Evolutionary conservation across 192 early-diverging fungal species (phyloP), one percentile per base, ranked within the genome.

Genomic region (Obelidium mucronatum): DNA sequence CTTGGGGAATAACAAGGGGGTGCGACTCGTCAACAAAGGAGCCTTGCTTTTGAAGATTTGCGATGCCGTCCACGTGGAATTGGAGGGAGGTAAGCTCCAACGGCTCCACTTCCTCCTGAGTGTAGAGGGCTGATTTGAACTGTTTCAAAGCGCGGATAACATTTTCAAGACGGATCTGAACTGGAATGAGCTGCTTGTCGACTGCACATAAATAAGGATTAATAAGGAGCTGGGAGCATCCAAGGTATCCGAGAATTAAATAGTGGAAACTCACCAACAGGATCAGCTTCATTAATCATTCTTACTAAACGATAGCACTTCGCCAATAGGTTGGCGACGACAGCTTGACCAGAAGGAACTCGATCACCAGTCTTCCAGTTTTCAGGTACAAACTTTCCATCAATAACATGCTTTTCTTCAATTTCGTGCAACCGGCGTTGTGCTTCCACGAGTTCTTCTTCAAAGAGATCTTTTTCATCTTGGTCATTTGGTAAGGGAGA

Each of bases 301-400:
- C 77, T 31, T 30, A 78, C 73, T 15, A 78, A 58, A 33, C 75
- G 39, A 54, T 79, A 81, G 40, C 60, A 61, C 53, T 74, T 65
- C 5, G 60, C 65, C 0, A 81, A 30, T 39, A 81, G 56, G 56
- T 67, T 75, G 40, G 64, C 73, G 3, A 81, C 63, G 26, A 81
- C 52, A 22, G 76, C 78, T 44, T 81, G 80, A 0, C 80, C 80
- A 26, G 31, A 24, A 6, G 80, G 80, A 11, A 81, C 58, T 19
- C 22, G 15, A 1, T 65, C 53, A 5, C 64, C 78, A 11, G 15
- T 6, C 70, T 42, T 51, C 69, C 70, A 78, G 3, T 35, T 72
- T 15, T 26, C 58, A 24, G 71, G 60, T 15, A 81, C 73, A 80
- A 81, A 74, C 67, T 75, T 81, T 24, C 80, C 80, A n/a, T 81